A percentile compares a stretch with the other conserved stretches of the same genome.
Evolutionary conservation across 1,284 basidiomycete species (phyloP).

Genomic region (Pholiota adiposa): DNA sequence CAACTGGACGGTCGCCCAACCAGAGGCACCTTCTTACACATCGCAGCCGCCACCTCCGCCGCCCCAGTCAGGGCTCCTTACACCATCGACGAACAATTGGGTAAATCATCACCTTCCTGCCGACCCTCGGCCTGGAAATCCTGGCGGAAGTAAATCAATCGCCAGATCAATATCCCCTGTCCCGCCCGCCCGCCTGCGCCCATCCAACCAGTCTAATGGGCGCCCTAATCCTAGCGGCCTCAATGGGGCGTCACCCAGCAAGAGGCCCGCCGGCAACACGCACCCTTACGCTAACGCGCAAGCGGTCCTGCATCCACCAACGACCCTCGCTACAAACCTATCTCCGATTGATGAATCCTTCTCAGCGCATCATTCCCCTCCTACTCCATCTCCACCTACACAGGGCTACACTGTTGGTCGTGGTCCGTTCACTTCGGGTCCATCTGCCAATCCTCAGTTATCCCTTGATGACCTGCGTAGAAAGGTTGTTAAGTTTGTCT

Average conservation of each 20-base stretch:
- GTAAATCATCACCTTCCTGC: conserved; percentile 59
- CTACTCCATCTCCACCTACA: conserved; percentile 53
- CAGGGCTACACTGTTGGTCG: conserved; percentile 55
- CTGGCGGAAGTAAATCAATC: conserved; percentile 41
- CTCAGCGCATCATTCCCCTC: conserved; percentile 42
- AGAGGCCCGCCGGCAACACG: conserved; percentile 38
- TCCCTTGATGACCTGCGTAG: conserved; percentile 62
- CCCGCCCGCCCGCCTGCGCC: conserved; percentile 36
- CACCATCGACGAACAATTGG: conserved; percentile 50
- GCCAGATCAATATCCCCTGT: conserved; percentile 63
- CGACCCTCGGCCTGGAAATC: conserved; percentile 60
- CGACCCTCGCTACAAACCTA: conserved; percentile 45
- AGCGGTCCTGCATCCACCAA: conserved; percentile 40
- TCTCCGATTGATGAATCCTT: conserved; percentile 70
- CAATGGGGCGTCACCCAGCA: conserved; percentile 37
- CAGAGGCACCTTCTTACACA: conserved; percentile 54
- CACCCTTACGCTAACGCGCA: conserved; percentile 60
- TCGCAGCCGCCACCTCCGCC: conserved; percentile 57
- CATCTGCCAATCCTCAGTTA: conserved; percentile 32
- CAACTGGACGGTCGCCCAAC: conserved; percentile 58
- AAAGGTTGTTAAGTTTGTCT: conserved; percentile 85
- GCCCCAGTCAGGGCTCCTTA: conserved; percentile 48
- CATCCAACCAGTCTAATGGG: conserved; percentile 37
- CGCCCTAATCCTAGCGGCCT: conserved; percentile 54
- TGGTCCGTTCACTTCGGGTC: conserved; percentile 49